Conservation (phyloP, 164 flowering plant species). For the Tetracentron sinense region DNA sequence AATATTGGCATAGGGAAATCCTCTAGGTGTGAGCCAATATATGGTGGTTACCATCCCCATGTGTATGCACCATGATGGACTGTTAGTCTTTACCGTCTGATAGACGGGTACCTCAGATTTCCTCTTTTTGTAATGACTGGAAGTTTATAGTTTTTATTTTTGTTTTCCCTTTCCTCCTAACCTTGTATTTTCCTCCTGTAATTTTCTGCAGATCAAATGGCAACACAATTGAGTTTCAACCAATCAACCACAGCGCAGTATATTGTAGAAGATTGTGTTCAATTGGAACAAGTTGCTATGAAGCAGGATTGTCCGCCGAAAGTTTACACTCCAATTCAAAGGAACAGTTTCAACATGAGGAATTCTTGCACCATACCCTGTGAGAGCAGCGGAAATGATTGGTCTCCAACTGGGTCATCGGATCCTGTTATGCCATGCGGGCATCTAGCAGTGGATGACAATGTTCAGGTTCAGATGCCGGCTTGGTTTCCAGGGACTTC, state of each 20-base stretch:
- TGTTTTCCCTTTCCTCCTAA: too few relatives aligned
- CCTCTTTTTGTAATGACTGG: too few relatives aligned
- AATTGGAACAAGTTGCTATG: slow-evolving; percentile 6
- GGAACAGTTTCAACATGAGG: slow-evolving; percentile 18
- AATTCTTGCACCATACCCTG: slow-evolving; percentile 8
- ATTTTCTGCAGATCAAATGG: slow-evolving; percentile 28
- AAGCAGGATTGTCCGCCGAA: slow-evolving; percentile 15
- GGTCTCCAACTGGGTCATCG: slow-evolving; percentile 21
- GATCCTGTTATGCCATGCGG: slow-evolving; percentile 6
- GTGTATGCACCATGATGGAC: too few relatives aligned
- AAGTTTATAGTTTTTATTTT: too few relatives aligned
- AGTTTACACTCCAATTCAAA: slow-evolving; percentile 5
- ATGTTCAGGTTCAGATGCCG: slow-evolving; percentile 22
- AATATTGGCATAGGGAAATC: too few relatives aligned
- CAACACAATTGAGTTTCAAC: slow-evolving; percentile 13
- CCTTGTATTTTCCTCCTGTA: too few relatives aligned
- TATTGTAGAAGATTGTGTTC: slow-evolving; percentile 14
- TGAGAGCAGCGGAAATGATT: slow-evolving; percentile 15
- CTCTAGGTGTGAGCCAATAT: too few relatives aligned
- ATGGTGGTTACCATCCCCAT: too few relatives aligned
- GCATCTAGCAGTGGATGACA: slow-evolving; percentile 15
- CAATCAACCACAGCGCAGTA: slow-evolving; percentile 15
- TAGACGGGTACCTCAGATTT: too few relatives aligned
- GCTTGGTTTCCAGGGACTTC: too few relatives aligned
- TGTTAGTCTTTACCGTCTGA: too few relatives aligned